Percentiles rank a stretch among this genome's conserved stretches.
phyloP scores from a whole-genome alignment of 2,329 filamentous ascomycete genomes.

The Colletotrichum gigasporum region DNA sequence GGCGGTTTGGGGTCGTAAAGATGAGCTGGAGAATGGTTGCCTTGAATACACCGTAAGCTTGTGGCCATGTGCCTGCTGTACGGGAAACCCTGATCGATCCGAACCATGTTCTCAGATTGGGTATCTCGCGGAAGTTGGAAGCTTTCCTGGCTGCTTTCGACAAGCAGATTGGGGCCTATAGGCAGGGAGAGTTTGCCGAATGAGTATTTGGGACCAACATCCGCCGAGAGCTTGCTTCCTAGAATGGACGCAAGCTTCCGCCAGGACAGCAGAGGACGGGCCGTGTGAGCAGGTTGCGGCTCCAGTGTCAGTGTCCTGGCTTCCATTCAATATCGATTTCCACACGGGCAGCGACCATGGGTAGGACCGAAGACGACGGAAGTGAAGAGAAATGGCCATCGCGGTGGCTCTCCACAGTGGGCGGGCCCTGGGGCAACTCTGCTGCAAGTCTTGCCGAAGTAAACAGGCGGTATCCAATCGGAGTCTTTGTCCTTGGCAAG shows the following conservation, averaged over 20 bases:
- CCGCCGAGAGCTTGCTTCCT: neutral
- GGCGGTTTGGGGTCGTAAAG: neutral
- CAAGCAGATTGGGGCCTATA: neutral
- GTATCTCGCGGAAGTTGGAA: neutral
- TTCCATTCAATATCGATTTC: neutral
- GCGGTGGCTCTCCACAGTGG: conserved; percentile 2
- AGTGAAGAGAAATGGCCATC: neutral
- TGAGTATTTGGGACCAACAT: neutral
- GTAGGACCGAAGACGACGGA: neutral
- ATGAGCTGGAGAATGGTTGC: too few relatives aligned
- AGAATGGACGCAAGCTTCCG: neutral
- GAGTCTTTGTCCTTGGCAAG: neutral
- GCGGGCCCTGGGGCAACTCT: neutral
- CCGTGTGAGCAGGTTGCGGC: neutral
- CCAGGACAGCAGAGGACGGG: neutral
- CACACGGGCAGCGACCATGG: neutral
- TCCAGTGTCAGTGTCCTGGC: too few relatives aligned
- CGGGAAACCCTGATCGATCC: conserved; percentile 1
- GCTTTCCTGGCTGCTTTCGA: neutral
- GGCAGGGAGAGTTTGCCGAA: neutral
- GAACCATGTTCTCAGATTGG: neutral
- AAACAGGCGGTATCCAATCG: conserved; percentile 1
- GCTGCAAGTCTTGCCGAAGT: conserved; percentile 11
- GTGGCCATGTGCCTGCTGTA: neutral
- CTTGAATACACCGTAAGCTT: too few relatives aligned